These are phyloP conservation scores for Penicillium sp. DNA, from an alignment of 2,329 filamentous ascomycete species.

Conservation along the genomic window DNA sequence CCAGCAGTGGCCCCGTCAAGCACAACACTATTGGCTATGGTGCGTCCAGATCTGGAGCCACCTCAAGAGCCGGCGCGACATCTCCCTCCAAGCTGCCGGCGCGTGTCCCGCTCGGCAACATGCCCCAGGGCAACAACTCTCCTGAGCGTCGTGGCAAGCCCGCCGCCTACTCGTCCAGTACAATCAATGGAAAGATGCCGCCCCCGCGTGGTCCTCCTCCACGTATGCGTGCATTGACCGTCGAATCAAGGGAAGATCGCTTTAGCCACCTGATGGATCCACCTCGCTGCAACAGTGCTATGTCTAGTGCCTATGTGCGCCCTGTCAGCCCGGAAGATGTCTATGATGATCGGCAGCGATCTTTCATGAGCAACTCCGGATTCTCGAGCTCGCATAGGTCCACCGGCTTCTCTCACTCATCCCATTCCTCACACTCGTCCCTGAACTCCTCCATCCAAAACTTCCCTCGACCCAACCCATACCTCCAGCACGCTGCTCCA, in stretches of 20 bases:
- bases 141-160: conserved; percentile 63
- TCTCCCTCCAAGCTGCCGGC: conserved; percentile 50
- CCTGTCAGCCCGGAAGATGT: conserved; percentile 72
- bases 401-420: conserved; percentile 39
- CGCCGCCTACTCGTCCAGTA: conserved; percentile 41
- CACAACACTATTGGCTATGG: conserved; percentile 37
- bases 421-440: conserved; percentile 43
- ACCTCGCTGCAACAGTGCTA: conserved; percentile 52
- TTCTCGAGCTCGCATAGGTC: conserved; percentile 38
- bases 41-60: conserved; percentile 31
- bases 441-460: conserved; percentile 32
- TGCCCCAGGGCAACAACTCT: conserved; percentile 63
- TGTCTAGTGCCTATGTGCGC: conserved; percentile 52
- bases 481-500: conserved; percentile 36
- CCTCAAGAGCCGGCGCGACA: conserved; percentile 33
- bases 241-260: conserved; percentile 47
- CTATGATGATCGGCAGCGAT: conserved; percentile 65
- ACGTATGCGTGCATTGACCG: conserved; percentile 81
- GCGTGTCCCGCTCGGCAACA: conserved; percentile 46
- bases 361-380: conserved; percentile 45
- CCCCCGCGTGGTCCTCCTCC: conserved; percentile 66
- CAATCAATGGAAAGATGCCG: conserved; percentile 49
- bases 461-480: conserved; percentile 37
- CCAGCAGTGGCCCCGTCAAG: conserved; percentile 38
- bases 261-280: conserved; percentile 36